Evolutionary conservation across 1,139 yeast genomes (phyloP), one percentile per base, ranked within the genome.

Genomic region (Candida sojae): DNA sequence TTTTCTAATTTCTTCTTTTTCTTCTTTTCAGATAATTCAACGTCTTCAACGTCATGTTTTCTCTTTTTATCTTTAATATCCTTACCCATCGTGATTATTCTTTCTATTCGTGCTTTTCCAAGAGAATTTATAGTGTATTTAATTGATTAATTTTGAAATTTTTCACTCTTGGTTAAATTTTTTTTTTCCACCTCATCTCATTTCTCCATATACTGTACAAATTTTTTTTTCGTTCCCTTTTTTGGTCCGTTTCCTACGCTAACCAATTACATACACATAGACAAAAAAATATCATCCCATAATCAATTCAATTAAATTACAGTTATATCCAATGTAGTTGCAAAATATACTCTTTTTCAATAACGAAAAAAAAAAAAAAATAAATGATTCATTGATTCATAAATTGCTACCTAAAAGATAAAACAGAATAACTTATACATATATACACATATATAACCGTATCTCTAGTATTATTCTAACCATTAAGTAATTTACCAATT

Each of bases 41-140:
- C 60, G 35, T 53, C 63, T 12, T 60, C 67, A 17, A 63, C 67
- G 48, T 64, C 64, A 49, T 56, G 57, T 64, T 73, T 77, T 68
- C 81, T 75, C 67, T 77, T 79, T 55, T 70, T 75, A 43, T 74
- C 77, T 53, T 66, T 66, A 48, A 58, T 57, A 46, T 68, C 72
- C 52, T 68, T 67, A 43, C 62, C 66, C 75, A 70, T 67, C 30
- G 47, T 60, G 51, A 30, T 31, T n/a, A 13, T 7, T 31, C 1
- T 10, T 5, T 11, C 11, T 12, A 39, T 5, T 6, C 12, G 25
- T 28, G 11, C 12, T 13, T n/a, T 17, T 39, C 34, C n/a, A 12
- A n/a, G 21, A 17, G 2, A 17, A 17, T 17, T 2, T 17, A 17
- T 17, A 17, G 2, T 17, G 3, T 17, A 17, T 17, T 17, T 2